phyloP scores from a whole-genome alignment of 75 land plant species.

The Cunninghamia lanceolata region DNA sequence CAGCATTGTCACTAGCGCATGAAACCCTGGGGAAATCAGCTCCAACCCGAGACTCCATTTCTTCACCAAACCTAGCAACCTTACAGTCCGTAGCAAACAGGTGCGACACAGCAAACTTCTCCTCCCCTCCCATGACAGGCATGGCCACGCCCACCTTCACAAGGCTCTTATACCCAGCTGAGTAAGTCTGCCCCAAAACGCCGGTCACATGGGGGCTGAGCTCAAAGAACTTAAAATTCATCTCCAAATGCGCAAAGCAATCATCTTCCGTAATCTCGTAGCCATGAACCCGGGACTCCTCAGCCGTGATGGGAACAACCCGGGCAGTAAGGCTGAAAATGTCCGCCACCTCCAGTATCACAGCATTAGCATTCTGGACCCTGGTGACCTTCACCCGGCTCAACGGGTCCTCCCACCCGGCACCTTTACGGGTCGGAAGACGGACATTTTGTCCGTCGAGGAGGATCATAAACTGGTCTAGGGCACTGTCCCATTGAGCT shows the following conservation, averaged over 20 bases:
- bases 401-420: constrained; percentile 5
- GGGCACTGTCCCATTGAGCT: constrained; percentile 11
- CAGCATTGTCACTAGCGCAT: not conserved
- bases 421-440: constrained; percentile 9
- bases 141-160: constrained; percentile 53
- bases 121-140: constrained; percentile 78
- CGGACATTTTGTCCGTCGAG: constrained; percentile 1
- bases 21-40: not conserved
- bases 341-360: constrained; percentile 11
- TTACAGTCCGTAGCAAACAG: constrained; percentile 54
- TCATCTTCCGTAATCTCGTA: constrained; percentile 21
- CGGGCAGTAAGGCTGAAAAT: constrained; percentile 7
- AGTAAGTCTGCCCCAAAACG: constrained; percentile 77
- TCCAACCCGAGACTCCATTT: not conserved
- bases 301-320: constrained; percentile 29
- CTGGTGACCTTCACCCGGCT: constrained; percentile 19
- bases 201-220: constrained; percentile 52
- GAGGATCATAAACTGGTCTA: constrained; percentile 8
- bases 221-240: constrained; percentile 51
- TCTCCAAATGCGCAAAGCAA: constrained; percentile 38
- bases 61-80: constrained; percentile 27
- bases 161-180: constrained; percentile 39
- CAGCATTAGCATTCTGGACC: constrained; percentile 1
- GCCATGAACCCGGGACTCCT: constrained; percentile 31
- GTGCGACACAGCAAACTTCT: constrained; percentile 31